A percentile compares a stretch with the other conserved stretches of the same genome.
phyloP scores from a whole-genome alignment of 768 basidiomycete species.

The Russula earlei region DNA sequence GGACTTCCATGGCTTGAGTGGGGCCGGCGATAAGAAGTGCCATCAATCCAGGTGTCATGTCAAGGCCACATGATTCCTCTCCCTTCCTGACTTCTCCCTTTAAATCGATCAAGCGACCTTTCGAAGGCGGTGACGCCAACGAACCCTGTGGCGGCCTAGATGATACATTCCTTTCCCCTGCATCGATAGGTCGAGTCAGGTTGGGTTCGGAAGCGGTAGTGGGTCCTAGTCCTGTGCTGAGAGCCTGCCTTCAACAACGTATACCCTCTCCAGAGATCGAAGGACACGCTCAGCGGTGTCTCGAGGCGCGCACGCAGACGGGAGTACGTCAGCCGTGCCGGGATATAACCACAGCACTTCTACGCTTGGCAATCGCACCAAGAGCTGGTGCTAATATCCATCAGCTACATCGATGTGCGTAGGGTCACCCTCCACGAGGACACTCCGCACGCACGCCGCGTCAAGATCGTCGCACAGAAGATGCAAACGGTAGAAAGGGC shows the following conservation, averaged over 20 bases:
- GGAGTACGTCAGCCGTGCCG: background rate
- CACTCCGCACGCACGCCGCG: background rate
- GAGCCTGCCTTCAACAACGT: background rate
- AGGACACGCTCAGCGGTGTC: background rate
- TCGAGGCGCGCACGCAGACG: background rate
- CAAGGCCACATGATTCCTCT: background rate
- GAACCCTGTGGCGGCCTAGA: background rate
- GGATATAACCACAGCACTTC: slow-evolving; percentile 6
- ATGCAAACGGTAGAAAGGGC: slow-evolving; percentile 4
- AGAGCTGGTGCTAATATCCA: slow-evolving; percentile 4
- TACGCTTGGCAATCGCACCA: background rate
- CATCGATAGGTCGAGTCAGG: background rate
- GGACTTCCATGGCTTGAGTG: background rate
- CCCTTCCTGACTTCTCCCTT: background rate
- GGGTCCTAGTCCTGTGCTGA: no score
- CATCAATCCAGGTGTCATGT: slow-evolving; percentile 3
- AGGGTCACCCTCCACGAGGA: background rate
- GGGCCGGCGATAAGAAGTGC: background rate
- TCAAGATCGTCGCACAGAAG: slow-evolving; percentile 3
- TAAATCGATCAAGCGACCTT: background rate
- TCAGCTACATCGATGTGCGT: background rate
- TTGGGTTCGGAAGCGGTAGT: background rate
- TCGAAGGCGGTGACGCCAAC: background rate
- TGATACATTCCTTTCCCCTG: background rate
- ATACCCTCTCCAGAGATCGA: background rate